Evolutionary conservation across 768 basidiomycete species (phyloP), one percentile per base, ranked within the genome.

Genomic region (Auriscalpium vulgare): DNA sequence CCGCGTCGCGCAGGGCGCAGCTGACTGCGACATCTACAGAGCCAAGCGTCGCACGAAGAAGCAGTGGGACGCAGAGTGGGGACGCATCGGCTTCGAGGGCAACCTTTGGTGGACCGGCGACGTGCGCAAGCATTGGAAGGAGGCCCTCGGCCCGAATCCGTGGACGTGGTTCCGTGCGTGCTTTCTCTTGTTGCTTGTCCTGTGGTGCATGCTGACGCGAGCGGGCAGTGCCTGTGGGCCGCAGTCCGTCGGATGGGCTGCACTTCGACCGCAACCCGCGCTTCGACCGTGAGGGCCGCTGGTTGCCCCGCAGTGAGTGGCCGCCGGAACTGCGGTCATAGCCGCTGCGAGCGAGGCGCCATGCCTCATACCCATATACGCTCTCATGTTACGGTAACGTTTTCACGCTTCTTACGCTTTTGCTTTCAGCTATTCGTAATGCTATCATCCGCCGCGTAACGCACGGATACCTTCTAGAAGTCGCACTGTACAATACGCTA

Each of bases 31-130:
- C 11, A 51, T 47, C 46, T n/a, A 44, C 66, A 87, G 86, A 21
- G 78, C 72, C 3, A 86, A 79, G 59, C 71, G 71, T 37, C 68
- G 65, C 37, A 78, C 74, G 16, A 66, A 64, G 45, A 68, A 65
- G 37, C 68, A 74, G 46, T 95, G 89, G 86, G 82, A 91, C 60
- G 69, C 71, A 23, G 92, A 95, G 63, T 97, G 90, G 88, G 94
- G 94, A 0, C 69, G 75, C 34, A 73, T 88, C 1, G 74, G 77
- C 8, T 80, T 75, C 35, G 94, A 95, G 65, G 92, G 88, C 0
- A 85, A 93, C 66, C 69, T 95, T 8, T 97, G 94, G 94, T 91
- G 87, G 84, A 70, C 82, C 37, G 94, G 88, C 29, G 80, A 75
- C 59, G 57, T 62, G 47, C 68, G 74, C 50, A 73, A 70, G 45